These are phyloP conservation scores for Trichosporon ovoides DNA, from an alignment of 1,284 basidiomycete genomes.

Conservation along the genomic window DNA sequence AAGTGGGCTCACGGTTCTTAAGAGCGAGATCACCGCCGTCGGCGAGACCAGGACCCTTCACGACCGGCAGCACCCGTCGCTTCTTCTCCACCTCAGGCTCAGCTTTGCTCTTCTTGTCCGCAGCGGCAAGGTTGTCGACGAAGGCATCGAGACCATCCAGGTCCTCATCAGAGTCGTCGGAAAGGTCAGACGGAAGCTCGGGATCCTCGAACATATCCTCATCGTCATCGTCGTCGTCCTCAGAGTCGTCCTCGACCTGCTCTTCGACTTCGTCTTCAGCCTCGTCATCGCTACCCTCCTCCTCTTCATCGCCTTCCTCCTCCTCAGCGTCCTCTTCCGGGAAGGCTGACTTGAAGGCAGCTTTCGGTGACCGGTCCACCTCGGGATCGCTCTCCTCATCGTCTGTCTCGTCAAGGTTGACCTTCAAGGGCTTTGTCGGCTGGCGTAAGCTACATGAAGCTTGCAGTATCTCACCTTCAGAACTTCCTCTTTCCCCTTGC, in stretches of 20 bases:
- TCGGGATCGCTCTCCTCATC: constrained; percentile 48
- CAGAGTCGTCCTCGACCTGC: constrained; percentile 45
- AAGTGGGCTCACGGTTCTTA: constrained; percentile 37
- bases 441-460: constrained; percentile 7
- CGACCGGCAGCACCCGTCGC: constrained; percentile 47
- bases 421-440: constrained; percentile 33
- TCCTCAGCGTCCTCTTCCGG: constrained; percentile 26
- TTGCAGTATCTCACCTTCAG: constrained; percentile 28
- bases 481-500: constrained; percentile 51
- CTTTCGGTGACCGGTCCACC: constrained; percentile 63
- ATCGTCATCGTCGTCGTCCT: constrained; percentile 51
- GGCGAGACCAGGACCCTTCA: constrained; percentile 36
- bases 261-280: constrained; percentile 47
- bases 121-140: constrained; percentile 62
- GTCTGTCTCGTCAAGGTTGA: constrained; percentile 42
- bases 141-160: constrained; percentile 66
- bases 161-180: constrained; percentile 54
- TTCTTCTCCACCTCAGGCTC: constrained; percentile 60
- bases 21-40: constrained; percentile 40
- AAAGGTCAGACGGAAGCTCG: constrained; percentile 56
- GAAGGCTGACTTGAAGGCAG: constrained; percentile 27
- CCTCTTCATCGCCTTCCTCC: constrained; percentile 37
- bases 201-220: constrained; percentile 47
- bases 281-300: constrained; percentile 51
- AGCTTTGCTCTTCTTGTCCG: constrained; percentile 66